These are phyloP conservation scores for Fusarium avenaceum DNA, from an alignment of 2,329 filamentous ascomycete genomes.

Conservation along the genomic window DNA sequence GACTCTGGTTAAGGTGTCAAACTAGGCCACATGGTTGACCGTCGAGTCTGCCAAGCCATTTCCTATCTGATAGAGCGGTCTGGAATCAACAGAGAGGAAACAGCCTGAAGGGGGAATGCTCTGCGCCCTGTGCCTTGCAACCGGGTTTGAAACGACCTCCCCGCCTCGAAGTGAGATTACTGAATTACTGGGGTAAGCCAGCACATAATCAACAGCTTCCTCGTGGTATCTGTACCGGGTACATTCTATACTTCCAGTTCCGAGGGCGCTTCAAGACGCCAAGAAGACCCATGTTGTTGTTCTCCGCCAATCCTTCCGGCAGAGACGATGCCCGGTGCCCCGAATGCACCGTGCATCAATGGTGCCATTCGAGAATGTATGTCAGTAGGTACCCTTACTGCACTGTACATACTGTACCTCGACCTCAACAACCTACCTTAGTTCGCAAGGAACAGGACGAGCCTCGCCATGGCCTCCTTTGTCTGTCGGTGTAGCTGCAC, in stretches of 20 bases:
- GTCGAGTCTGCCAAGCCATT: conserved; percentile 3
- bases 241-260: conserved; percentile 37
- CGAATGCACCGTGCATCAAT: conserved; percentile 34
- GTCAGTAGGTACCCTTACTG: conserved; percentile 11
- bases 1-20: conserved; percentile 16
- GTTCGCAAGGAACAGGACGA: conserved; percentile 24
- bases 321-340: conserved; percentile 19
- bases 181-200: conserved; percentile 32
- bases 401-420: conserved; percentile 5
- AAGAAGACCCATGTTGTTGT: conserved; percentile 32
- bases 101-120: conserved; percentile 26
- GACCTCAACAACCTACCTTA: conserved; percentile 14
- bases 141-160: conserved; percentile 17
- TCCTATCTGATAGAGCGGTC: conserved; percentile 15
- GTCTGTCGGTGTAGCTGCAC: conserved; percentile 31
- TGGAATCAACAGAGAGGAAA: conserved; percentile 5
- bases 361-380: conserved; percentile 35
- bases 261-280: conserved; percentile 17
- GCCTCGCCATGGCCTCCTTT: conserved; percentile 22
- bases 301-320: conserved; percentile 36
- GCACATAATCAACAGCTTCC: conserved; percentile 5
- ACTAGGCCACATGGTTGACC: conserved; percentile 4
- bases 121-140: conserved; percentile 27
- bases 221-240: conserved; percentile 24
- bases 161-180: conserved; percentile 29